These are phyloP conservation scores for Fagopyrum tataricum DNA, from an alignment of 148 eudicot genomes.

Conservation along the genomic window DNA sequence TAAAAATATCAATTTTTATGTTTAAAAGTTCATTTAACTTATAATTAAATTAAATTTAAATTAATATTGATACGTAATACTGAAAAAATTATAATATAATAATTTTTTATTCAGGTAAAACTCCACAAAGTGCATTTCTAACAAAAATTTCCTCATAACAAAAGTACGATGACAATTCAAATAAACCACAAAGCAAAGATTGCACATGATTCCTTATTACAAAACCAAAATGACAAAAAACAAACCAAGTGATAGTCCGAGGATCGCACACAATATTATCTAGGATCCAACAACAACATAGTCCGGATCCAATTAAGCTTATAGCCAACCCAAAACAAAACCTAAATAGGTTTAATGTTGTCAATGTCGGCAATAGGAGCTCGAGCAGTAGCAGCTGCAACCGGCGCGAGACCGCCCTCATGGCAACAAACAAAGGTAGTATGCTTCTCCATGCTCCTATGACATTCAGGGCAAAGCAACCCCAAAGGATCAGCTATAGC, in stretches of 20 bases:
- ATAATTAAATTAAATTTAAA: no score
- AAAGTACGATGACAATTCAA: background rate
- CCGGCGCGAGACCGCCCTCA: background rate
- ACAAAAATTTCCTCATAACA: background rate
- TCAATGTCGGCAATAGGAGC: background rate
- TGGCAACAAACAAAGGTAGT: constrained; percentile 6
- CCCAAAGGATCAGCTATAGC: constrained; percentile 21
- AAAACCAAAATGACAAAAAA: background rate
- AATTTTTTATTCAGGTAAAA: no score
- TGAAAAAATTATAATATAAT: no score
- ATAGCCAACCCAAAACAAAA: background rate
- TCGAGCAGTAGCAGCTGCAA: background rate
- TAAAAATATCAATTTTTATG: no score
- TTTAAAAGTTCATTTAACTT: no score
- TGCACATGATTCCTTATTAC: background rate
- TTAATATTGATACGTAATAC: no score
- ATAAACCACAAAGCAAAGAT: background rate
- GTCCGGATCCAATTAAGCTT: background rate
- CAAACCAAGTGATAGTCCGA: background rate
- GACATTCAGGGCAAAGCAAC: constrained; percentile 52
- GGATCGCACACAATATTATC: background rate
- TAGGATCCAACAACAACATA: background rate
- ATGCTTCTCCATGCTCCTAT: constrained; percentile 29
- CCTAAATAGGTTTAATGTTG: background rate
- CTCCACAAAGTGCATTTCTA: background rate